phyloP scores from a whole-genome alignment of 2,329 filamentous ascomycete species.

The Ophiostoma quercus region DNA sequence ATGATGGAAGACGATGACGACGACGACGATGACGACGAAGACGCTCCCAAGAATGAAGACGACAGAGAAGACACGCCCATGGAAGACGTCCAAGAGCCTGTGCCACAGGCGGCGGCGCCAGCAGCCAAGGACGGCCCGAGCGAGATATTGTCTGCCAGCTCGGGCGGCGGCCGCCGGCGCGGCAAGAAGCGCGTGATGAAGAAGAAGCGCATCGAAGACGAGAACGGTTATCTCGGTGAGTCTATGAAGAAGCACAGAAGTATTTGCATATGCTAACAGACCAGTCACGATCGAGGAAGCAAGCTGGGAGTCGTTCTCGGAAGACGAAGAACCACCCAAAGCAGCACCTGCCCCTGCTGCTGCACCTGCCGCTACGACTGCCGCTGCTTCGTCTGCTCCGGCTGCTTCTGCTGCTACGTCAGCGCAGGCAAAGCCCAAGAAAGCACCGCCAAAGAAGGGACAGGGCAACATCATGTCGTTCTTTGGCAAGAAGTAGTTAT shows the following conservation, averaged over 20 bases:
- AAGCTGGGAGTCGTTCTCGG: conserved; percentile 88
- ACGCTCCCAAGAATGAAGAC: conserved; percentile 39
- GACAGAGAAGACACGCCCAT: conserved; percentile 38
- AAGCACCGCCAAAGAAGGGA: conserved; percentile 51
- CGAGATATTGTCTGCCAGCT: conserved; percentile 45
- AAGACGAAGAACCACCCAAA: conserved; percentile 67
- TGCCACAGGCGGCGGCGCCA: conserved; percentile 35
- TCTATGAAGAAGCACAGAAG: too few relatives aligned
- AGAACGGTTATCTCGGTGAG: conserved; percentile 83
- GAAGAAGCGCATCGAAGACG: conserved; percentile 81
- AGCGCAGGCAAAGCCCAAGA: conserved; percentile 48
- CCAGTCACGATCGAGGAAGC: conserved; percentile 79
- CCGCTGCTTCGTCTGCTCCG: conserved; percentile 31
- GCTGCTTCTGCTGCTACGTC: conserved; percentile 36
- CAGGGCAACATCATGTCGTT: conserved; percentile 90
- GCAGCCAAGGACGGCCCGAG: conserved; percentile 36
- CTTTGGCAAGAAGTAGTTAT: conserved; percentile 68
- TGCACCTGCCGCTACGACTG: conserved; percentile 23
- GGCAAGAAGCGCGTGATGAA: conserved; percentile 77
- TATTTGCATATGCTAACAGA: not conserved
- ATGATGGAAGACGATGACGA: conserved; percentile 74
- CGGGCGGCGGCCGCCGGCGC: conserved; percentile 59
- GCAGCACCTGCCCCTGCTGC: conserved; percentile 31
- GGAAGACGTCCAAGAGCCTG: conserved; percentile 27
- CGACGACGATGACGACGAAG: conserved; percentile 49